Base-by-base conservation (phyloP, 257 asterid species). In the Solanum piurae region DNA sequence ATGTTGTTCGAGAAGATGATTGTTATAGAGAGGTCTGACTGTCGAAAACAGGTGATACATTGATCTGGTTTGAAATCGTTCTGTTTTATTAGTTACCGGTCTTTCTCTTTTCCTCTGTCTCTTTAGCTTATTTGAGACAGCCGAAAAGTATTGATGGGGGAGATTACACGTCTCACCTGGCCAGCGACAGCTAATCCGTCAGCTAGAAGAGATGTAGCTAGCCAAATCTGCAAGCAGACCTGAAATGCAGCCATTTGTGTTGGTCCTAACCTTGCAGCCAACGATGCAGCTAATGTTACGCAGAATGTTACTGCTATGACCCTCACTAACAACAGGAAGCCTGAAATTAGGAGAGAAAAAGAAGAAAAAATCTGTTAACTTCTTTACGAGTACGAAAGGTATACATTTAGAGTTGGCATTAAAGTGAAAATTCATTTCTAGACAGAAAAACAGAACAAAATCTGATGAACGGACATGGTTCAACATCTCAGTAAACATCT, bases 151-250 rank as follows among this genome's bases (percentile, higher is more conserved):
- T 42, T 7, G 64, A 25, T 1, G 1, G 1, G 1, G 60, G 11
- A 16, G 23, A 80, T 46, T 55, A 55, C 68, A 46, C 21, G 12
- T 46, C 88, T 87, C 12, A 95, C 98, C 94, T 96, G 99, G 37
- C 98, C 99, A 79, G 99, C 94, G 21, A 96, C 97, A 8, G 99
- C 98, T 72, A 96, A 90, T 21, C 98, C 99, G 49, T 96, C 99
- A 23, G 98, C 98, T 37, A 96, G 89, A 88, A 94, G 95, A 60
- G 99, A 96, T 18, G 97, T 89, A 36, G 99, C 96, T 2, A 96
- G 90, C 98, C 99, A 96, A 62, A 96, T 91, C 91, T 96, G 99
- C 91, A 95, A 89, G 93, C 98, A 96, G 83, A 96, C 93, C 84
- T 96, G 98, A 86, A 96, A 96, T 14, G 99, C 98, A 82, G 99